Base-by-base conservation (phyloP, 1,139 yeast genomes). In the Candida labiduridarum region DNA sequence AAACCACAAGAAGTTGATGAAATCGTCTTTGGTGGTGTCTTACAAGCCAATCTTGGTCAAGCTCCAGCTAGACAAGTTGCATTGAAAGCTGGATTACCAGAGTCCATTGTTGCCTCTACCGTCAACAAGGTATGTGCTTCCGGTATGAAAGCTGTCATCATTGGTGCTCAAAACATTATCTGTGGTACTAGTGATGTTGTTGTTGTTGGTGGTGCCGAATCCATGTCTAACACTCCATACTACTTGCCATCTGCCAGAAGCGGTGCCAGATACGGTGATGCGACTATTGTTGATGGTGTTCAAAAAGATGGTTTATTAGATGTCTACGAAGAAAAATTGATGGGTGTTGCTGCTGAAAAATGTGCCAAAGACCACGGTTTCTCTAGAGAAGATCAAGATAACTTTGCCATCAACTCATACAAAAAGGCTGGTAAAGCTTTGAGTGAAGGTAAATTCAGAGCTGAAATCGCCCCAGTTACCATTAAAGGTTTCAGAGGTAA, bases 51-150 rank as follows among this genome's bases (percentile, higher is more conserved):
- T 64, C 84, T 90, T 52, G 99, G 99, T 56, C 99, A 94, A 74
- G 94, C 94, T 55, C 98, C 98, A 45, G 99, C 98, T 42, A 87
- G 98, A 72, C 99, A 94, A 75, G 98, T 94, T 51, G 97, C 97
- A 15, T 66, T 92, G 59, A 87, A 85, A 67, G 89, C 98, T 25
- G 98, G 98, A 19, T 78, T 94, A 49, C 81, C 90, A 46, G 83
- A 86, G 57, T 74, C 82, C 54, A 83, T 89, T 49, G 87, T 90
- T 46, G 96, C 97, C 52, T 83, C 97, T 52, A 87, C 97, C 49
- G 82, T 94, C 59, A 94, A 94, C 82, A 94, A 94, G 76, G 98
- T 94, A 51, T 94, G 99, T 78, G 97, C 99, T 41, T 88, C 96
- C 16, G 98, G 97, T 59, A 79, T 92, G 85, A 94, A 94, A 77